phyloP scores from a whole-genome alignment of 2,329 filamentous ascomycete genomes.

The Fusarium vanettenii region DNA sequence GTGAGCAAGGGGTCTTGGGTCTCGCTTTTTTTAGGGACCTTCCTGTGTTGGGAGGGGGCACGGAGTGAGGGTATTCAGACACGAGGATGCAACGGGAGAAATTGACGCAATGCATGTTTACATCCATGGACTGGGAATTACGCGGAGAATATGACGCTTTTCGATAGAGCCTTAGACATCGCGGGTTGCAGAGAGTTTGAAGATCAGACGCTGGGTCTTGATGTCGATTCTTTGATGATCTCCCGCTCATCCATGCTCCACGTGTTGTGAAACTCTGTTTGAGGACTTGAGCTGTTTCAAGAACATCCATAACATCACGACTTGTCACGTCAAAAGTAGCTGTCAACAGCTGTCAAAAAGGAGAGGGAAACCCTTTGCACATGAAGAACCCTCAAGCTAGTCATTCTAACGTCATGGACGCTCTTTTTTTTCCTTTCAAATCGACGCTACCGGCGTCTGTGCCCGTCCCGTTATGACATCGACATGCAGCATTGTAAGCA shows the following conservation, averaged over 20 bases:
- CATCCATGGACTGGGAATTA: slow-evolving; percentile 10
- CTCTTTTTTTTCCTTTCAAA: not conserved
- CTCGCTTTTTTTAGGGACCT: not conserved
- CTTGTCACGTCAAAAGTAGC: not conserved
- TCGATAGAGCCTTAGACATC: not conserved
- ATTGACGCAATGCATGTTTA: slow-evolving; percentile 15
- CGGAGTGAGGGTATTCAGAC: not conserved
- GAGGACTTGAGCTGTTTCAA: not conserved
- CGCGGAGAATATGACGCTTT: not conserved
- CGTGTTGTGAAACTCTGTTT: slow-evolving; percentile 13
- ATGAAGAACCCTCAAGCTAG: not conserved
- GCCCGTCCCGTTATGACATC: slow-evolving; percentile 32
- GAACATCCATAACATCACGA: not conserved
- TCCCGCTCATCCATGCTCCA: slow-evolving; percentile 35
- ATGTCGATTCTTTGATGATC: slow-evolving; percentile 34
- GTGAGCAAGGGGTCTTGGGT: not conserved
- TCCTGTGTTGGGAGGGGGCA: not conserved
- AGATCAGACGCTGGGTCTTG: slow-evolving; percentile 20
- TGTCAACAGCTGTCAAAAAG: not conserved
- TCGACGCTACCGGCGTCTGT: not conserved
- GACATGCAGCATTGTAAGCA: slow-evolving; percentile 16
- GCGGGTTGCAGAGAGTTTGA: slow-evolving; percentile 7
- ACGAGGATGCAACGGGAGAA: slow-evolving; percentile 16
- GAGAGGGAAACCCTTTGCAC: slow-evolving; percentile 16
- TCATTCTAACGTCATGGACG: slow-evolving; percentile 23